Conservation (phyloP, 169 alveolate species). For the Plasmodium relictum region DNA sequence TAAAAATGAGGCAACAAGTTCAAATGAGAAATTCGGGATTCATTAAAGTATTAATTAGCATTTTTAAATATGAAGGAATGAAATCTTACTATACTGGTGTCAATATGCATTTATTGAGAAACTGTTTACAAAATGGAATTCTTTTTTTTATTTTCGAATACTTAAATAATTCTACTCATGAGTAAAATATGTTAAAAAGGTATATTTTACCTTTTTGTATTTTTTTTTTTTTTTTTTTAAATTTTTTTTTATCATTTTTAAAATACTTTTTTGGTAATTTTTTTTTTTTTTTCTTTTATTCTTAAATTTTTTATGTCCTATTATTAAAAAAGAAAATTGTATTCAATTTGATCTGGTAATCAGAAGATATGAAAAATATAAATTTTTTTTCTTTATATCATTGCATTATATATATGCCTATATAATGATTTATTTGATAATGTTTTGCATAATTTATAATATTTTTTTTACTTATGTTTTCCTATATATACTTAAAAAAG, state of each 20-base stretch:
- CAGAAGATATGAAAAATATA: too few relatives aligned
- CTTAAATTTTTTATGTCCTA: background rate
- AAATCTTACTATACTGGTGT: slow-evolving; percentile 67
- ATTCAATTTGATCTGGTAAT: background rate
- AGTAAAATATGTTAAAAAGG: background rate
- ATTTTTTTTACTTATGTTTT: too few relatives aligned
- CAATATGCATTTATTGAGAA: slow-evolving; percentile 63
- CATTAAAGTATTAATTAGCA: slow-evolving; percentile 44
- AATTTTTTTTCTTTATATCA: too few relatives aligned
- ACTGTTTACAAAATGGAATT: slow-evolving; percentile 73
- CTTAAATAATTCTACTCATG: slow-evolving; percentile 24
- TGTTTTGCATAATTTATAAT: too few relatives aligned
- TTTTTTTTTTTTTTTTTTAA: slow-evolving; percentile 15
- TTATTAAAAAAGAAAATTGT: background rate
- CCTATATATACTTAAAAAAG: too few relatives aligned
- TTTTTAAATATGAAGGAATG: slow-evolving; percentile 57
- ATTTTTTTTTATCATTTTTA: background rate
- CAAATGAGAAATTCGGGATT: slow-evolving; percentile 69
- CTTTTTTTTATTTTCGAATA: slow-evolving; percentile 76
- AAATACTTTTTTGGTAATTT: background rate
- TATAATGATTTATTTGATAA: too few relatives aligned
- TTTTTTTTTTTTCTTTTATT: background rate
- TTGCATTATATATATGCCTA: too few relatives aligned
- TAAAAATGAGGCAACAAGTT: slow-evolving; percentile 76
- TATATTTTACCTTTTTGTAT: background rate